These are phyloP conservation scores for Nitzschia sp. DNA, from an alignment of 108 stramenopile genomes.

Conservation along the genomic window DNA sequence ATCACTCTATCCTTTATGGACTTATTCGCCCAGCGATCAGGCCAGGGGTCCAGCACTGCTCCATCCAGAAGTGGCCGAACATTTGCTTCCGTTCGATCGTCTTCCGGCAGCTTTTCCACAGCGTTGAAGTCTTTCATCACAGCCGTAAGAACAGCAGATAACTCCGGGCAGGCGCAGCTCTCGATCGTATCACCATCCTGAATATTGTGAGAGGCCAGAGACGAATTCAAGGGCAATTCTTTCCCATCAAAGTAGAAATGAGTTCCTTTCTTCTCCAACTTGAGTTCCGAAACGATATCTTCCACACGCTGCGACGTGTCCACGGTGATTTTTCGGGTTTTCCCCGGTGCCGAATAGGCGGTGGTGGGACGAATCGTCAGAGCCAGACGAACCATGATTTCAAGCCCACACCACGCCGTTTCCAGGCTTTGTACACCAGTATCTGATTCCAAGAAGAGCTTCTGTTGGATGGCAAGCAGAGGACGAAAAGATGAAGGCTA, in stretches of 20 bases:
- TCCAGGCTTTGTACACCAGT: no score
- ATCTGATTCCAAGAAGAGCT: no score
- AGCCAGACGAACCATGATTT: constrained; percentile 39
- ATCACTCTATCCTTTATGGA: constrained; percentile 40
- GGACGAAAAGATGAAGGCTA: no score
- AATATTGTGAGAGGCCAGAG: constrained; percentile 54
- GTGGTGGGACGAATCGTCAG: constrained; percentile 39
- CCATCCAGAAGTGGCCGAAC: constrained; percentile 28
- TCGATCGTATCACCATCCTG: constrained; percentile 46
- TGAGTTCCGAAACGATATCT: constrained; percentile 5
- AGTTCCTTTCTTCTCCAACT: constrained; percentile 7
- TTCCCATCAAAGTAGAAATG: constrained; percentile 2
- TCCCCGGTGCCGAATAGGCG: constrained; percentile 41
- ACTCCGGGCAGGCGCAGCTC: constrained; percentile 42
- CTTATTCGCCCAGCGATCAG: constrained; percentile 37
- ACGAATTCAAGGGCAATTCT: constrained; percentile 51
- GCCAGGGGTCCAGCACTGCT: constrained; percentile 18
- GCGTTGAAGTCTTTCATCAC: constrained; percentile 49
- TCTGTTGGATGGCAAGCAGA: no score
- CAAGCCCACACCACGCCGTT: no score
- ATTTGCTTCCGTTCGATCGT: constrained; percentile 31
- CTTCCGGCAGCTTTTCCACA: constrained; percentile 25
- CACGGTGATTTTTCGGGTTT: constrained; percentile 35
- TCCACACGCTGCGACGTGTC: constrained; percentile 46
- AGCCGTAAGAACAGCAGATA: constrained; percentile 45